Evolutionary conservation across 495 filamentous ascomycete genomes (phyloP), one percentile per base, ranked within the genome.

Genomic region (Aspergillus carlsbadensis): DNA sequence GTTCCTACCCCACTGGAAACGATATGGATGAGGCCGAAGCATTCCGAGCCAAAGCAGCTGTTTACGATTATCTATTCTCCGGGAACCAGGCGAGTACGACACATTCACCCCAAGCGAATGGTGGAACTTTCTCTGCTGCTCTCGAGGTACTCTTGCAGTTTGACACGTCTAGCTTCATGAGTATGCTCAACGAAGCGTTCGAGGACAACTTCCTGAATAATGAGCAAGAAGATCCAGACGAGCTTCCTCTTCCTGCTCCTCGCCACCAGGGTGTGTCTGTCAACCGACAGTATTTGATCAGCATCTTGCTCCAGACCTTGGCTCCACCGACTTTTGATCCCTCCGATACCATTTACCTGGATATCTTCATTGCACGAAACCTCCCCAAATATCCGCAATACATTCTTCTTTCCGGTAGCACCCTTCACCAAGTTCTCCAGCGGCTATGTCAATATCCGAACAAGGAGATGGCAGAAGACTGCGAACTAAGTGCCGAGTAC

Each of bases 361-460:
- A 98, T 67, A 98, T 98, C 90, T 98, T 98, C 65, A 85, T 98
- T 68, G 93, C 94, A 41, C 87, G 94, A 54, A 98, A 96, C 63
- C 80, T 98, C 14, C 90, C 94, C 2, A 98, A 98, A 71, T 98
- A 96, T 66, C 92, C 90, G 5, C 92, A 97, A 67, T 96, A 96
- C 63, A 89, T 98, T 60, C 80, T 96, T 31, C 83, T 98, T 54
- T 85, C 94, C 0, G 94, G 92, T 46, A 88, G 88, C 7, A 87
- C 87, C 8, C 79, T 98, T 1, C 87, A 93, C 61, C 86, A 85
- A 41, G 86, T 96, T 35, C 77, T 98, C 39, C 75, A 83, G 8
- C 89, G 90, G 6, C 77, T 98, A 34, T 98, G 94, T 74, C 80
- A 86, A 57, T 95, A 89, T 61, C 91, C 94, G 2, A 84, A 82